Evolutionary conservation across 2,329 filamentous ascomycete species (phyloP).

Genomic region (Cladosporium sp.): DNA sequence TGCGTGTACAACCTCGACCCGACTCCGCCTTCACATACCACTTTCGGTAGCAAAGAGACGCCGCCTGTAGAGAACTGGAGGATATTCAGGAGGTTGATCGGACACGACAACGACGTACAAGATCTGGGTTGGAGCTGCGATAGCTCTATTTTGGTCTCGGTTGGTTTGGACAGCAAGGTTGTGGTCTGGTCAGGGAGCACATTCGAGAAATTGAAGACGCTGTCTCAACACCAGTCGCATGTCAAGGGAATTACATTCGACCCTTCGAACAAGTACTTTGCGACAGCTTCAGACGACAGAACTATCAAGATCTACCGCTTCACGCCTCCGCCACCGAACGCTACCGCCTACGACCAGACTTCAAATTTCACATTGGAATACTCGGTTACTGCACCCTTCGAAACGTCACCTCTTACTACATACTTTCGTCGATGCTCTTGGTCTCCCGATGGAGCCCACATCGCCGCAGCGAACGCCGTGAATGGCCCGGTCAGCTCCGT

Average conservation of each 20-base stretch:
- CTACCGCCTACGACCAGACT: conserved; percentile 88
- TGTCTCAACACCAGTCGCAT: conserved; percentile 90
- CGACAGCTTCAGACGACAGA: conserved; percentile 93
- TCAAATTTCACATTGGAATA: conserved; percentile 94
- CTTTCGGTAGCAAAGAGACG: conserved; percentile 82
- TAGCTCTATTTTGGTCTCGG: conserved; percentile 90
- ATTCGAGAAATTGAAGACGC: conserved; percentile 94
- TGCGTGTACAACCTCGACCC: conserved; percentile 92
- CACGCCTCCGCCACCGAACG: conserved; percentile 83
- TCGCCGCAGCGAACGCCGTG: conserved; percentile 92
- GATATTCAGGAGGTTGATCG: conserved; percentile 85
- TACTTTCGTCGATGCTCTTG: conserved; percentile 96
- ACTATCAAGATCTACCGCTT: conserved; percentile 97
- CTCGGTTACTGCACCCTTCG: conserved; percentile 84
- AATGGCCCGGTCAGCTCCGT: conserved; percentile 97
- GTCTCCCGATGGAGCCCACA: conserved; percentile 96
- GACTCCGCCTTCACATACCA: conserved; percentile 69
- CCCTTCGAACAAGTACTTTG: conserved; percentile 98
- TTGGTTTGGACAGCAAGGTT: conserved; percentile 94
- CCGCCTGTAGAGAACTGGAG: conserved; percentile 98
- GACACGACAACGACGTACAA: conserved; percentile 97
- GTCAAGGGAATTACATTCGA: conserved; percentile 99
- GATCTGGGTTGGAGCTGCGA: conserved; percentile 96
- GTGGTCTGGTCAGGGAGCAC: conserved; percentile 98
- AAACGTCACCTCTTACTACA: conserved; percentile 87